These are phyloP conservation scores for Annona squamosa DNA, from an alignment of 164 flowering plant species.

Conservation along the genomic window DNA sequence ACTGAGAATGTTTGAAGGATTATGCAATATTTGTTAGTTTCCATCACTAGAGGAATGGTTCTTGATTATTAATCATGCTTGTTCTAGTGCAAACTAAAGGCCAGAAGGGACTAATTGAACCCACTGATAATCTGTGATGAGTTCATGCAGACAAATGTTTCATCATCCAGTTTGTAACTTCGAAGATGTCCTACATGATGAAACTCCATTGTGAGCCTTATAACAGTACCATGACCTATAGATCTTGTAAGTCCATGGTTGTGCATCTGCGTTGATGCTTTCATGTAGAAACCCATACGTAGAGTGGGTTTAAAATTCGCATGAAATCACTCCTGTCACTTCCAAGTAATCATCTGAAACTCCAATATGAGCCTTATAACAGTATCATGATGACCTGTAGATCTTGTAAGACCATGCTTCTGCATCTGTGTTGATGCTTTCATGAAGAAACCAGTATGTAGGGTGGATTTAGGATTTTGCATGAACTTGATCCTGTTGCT, in stretches of 20 bases:
- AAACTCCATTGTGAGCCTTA: not conserved
- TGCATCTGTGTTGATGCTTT: not conserved
- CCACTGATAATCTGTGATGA: too few relatives aligned
- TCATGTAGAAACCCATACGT: not conserved
- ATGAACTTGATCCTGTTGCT: not conserved
- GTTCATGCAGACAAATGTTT: too few relatives aligned
- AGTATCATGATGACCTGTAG: not conserved
- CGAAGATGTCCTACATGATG: not conserved
- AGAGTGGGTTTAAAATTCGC: not conserved
- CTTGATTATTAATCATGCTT: too few relatives aligned
- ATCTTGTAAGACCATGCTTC: not conserved
- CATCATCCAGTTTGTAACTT: not conserved
- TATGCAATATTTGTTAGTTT: too few relatives aligned
- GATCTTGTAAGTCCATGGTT: not conserved
- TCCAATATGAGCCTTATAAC: not conserved
- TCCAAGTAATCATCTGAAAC: not conserved
- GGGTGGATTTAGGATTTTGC: not conserved
- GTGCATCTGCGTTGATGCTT: not conserved
- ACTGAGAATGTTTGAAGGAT: too few relatives aligned
- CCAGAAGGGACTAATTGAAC: too few relatives aligned
- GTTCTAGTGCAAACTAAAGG: too few relatives aligned
- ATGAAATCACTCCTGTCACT: not conserved
- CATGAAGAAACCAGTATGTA: not conserved
- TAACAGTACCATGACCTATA: not conserved
- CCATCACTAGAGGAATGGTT: too few relatives aligned